phyloP scores from a whole-genome alignment of 176 grass and related monocot species.

The Rhynchospora tenuis region DNA sequence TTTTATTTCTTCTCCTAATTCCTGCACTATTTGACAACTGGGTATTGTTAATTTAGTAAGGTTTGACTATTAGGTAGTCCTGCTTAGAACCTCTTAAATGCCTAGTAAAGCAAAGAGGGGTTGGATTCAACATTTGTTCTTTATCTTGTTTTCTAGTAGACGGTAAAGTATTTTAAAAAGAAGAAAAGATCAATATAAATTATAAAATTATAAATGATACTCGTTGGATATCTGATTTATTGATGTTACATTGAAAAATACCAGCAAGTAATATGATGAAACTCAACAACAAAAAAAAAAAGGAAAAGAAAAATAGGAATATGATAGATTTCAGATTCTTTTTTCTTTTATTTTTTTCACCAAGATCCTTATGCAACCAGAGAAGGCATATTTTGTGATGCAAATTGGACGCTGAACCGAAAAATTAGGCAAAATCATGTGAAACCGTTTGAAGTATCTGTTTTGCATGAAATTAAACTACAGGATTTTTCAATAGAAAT shows the following conservation, averaged over 20 bases:
- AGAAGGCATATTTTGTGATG: neutral
- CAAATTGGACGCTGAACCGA: neutral
- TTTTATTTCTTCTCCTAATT: neutral
- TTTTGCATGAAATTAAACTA: neutral
- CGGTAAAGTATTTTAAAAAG: neutral
- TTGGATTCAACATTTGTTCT: neutral
- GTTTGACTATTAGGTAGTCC: constrained; percentile 8
- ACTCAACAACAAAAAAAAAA: too few species aligned
- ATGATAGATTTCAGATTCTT: too few species aligned
- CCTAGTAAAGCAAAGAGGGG: neutral
- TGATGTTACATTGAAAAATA: neutral
- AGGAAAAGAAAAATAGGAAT: too few species aligned
- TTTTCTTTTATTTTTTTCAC: too few species aligned
- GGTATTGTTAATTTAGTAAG: neutral
- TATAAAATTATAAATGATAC: neutral
- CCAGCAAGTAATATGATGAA: too few species aligned
- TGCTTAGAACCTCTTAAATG: neutral
- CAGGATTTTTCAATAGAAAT: neutral
- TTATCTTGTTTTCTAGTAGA: neutral
- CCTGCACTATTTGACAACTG: neutral
- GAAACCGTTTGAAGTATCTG: neutral
- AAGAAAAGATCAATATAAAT: neutral
- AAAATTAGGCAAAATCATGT: constrained; percentile 2
- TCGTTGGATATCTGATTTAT: neutral
- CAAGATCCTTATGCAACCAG: neutral